A percentile compares a stretch with the other conserved stretches of the same genome.
These are phyloP conservation scores for Raffaelea albimanens DNA, from an alignment of 2,329 filamentous ascomycete genomes.

Conservation along the genomic window DNA sequence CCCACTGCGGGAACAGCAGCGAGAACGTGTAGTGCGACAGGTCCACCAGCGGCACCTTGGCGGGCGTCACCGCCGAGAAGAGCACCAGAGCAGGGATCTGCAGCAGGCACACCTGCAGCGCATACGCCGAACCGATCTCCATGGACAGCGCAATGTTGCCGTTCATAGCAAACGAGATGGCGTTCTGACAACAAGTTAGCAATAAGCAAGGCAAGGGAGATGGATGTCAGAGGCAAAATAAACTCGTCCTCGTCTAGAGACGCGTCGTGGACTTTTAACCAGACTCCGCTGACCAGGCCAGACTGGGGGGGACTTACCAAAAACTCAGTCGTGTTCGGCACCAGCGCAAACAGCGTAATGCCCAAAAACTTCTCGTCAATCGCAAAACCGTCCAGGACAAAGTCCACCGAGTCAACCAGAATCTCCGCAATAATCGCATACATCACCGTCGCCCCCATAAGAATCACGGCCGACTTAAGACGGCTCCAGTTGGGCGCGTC, in stretches of 20 bases:
- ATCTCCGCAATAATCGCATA: slow-evolving; percentile 98
- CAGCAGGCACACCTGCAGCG: slow-evolving; percentile 87
- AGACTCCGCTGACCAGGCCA: too few species aligned
- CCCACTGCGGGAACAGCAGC: slow-evolving; percentile 96
- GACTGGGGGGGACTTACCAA: slow-evolving; percentile 61
- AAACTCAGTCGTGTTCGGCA: slow-evolving; percentile 97
- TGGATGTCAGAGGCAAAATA: not conserved
- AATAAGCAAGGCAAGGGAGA: slow-evolving; percentile 1
- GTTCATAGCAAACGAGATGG: slow-evolving; percentile 99
- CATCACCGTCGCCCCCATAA: slow-evolving; percentile 78
- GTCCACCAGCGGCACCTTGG: slow-evolving; percentile 24
- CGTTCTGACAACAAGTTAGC: slow-evolving; percentile 53
- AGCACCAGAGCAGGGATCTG: slow-evolving; percentile 90
- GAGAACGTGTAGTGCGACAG: slow-evolving; percentile 59
- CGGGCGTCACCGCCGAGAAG: slow-evolving; percentile 59
- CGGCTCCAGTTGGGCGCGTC: slow-evolving; percentile 99
- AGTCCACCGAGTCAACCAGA: slow-evolving; percentile 90
- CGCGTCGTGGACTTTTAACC: too few species aligned
- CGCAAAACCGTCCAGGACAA: slow-evolving; percentile 81
- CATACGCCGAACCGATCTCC: slow-evolving; percentile 97
- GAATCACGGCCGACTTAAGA: slow-evolving; percentile 78
- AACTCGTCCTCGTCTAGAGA: too few species aligned
- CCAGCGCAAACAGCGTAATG: slow-evolving; percentile 90
- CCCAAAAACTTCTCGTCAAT: slow-evolving; percentile 97
- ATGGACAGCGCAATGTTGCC: slow-evolving; percentile 97